phyloP scores from a whole-genome alignment of 106 monocot genomes.

The Agapanthus africanus region DNA sequence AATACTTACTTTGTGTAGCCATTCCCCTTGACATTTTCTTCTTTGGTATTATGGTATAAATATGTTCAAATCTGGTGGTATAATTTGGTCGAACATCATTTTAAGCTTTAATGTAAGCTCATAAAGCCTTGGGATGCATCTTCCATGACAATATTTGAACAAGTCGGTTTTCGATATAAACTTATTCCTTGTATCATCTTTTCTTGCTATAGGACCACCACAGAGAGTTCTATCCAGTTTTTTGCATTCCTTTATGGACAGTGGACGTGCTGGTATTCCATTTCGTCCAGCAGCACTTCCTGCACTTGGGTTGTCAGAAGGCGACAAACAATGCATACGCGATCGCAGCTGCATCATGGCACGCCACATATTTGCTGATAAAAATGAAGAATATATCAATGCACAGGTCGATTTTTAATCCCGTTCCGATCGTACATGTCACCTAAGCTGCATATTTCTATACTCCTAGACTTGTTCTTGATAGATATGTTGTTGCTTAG shows the following conservation, averaged over 20 bases:
- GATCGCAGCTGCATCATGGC: slow-evolving; percentile 97
- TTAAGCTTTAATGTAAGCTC: not conserved
- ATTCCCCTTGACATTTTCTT: too few relatives aligned
- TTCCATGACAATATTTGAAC: not conserved
- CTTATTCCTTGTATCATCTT: not conserved
- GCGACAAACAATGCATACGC: slow-evolving; percentile 94
- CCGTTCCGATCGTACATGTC: not conserved
- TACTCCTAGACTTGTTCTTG: not conserved
- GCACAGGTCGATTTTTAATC: slow-evolving; percentile 52
- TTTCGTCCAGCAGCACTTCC: slow-evolving; percentile 76
- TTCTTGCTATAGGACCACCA: slow-evolving; percentile 65
- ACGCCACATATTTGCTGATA: slow-evolving; percentile 92
- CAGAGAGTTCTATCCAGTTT: slow-evolving; percentile 80
- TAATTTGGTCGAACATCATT: not conserved
- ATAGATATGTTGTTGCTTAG: not conserved
- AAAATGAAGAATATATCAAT: slow-evolving; percentile 86
- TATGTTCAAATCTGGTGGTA: not conserved
- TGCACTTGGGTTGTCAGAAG: slow-evolving; percentile 82
- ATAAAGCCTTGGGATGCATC: not conserved
- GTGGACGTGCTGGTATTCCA: slow-evolving; percentile 68
- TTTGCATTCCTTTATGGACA: slow-evolving; percentile 82
- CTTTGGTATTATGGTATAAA: not conserved
- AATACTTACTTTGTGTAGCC: too few relatives aligned
- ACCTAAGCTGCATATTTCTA: not conserved
- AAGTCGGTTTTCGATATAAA: not conserved